Evolutionary conservation across 139 green algal species (phyloP), one percentile per base, ranked within the genome.

Genomic region (Chlamydomonas sp.): DNA sequence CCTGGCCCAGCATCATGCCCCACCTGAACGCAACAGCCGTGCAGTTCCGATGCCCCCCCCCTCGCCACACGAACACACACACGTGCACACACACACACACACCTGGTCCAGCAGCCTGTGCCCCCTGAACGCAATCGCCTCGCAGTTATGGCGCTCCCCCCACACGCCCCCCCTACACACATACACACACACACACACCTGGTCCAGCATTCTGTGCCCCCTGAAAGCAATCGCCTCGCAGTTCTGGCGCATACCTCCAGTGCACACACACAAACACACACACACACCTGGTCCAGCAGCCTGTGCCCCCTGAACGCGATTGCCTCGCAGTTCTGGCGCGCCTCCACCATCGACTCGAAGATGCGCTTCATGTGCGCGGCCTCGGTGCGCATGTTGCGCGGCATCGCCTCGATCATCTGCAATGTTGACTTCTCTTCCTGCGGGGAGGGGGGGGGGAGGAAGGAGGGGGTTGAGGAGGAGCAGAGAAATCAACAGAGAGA

Each of bases 231-330:
- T 83, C 31, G 73, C 69, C 36, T 83, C 77, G 47, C 77, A 83
- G 49, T 80, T 80, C 38, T 74, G 69, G 0, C 69, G 59, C n/a
- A n/a, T n/a, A n/a, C n/a, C n/a, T n/a, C n/a, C n/a, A n/a, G n/a
- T n/a, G n/a, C n/a, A n/a, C n/a, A n/a, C n/a, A n/a, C n/a, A n/a
- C n/a, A n/a, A n/a, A n/a, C n/a, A n/a, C n/a, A n/a, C n/a, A n/a
- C n/a, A n/a, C n/a, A n/a, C n/a, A 82, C 76, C 77, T 83, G 77
- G 64, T 83, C 77, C 30, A 83, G 73, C 70, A 83, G 59, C 5
- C 77, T 58, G 50, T 83, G 77, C 2, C 77, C 77, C 1, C 77
- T 49, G 70, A 79, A 83, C n/a, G 65, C 72, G 59, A 83, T 83
- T 31, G 73, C 69, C 36, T 83, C 77, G 47, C 77, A 83, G 6